Evolutionary conservation across 23 red algal species (phyloP).

Genomic region (Gracilaria domingensis): DNA sequence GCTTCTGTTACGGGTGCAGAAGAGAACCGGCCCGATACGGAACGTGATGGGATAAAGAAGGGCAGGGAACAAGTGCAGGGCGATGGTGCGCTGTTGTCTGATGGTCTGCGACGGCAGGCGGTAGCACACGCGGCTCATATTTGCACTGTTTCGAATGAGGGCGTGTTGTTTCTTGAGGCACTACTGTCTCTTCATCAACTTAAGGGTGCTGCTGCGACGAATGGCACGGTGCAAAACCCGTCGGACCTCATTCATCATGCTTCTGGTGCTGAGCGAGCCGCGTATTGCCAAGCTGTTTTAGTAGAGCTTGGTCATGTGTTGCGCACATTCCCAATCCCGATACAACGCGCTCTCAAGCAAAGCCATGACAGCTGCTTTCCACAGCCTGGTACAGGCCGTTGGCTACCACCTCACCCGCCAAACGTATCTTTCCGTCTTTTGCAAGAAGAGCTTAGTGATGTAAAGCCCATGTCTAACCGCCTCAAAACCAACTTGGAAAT

Average conservation of each 20-base stretch:
- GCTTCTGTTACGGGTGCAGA: too few species aligned
- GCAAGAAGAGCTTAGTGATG: neutral
- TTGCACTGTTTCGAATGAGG: neutral
- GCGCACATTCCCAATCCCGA: neutral
- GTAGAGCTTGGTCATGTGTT: neutral
- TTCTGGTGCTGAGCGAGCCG: neutral
- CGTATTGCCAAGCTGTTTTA: slow-evolving; percentile 8
- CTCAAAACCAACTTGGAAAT: slow-evolving; percentile 53
- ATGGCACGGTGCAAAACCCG: too few species aligned
- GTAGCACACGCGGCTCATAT: slow-evolving; percentile 1
- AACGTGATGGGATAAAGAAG: neutral
- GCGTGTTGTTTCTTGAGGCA: neutral
- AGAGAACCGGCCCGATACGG: too few species aligned
- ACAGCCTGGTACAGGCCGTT: neutral
- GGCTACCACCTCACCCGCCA: neutral
- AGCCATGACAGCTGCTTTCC: neutral
- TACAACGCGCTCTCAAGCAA: slow-evolving; percentile 29
- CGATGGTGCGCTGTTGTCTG: neutral
- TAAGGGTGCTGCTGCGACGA: neutral
- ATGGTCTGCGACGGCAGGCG: neutral
- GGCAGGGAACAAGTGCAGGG: neutral
- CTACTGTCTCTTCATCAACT: slow-evolving; percentile 12
- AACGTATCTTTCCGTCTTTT: slow-evolving; percentile 21
- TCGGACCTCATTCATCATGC: neutral
- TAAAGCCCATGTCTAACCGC: slow-evolving; percentile 12